These are phyloP conservation scores for Yamadazyma taylorii DNA, from an alignment of 1,139 yeast genomes.

Conservation along the genomic window DNA sequence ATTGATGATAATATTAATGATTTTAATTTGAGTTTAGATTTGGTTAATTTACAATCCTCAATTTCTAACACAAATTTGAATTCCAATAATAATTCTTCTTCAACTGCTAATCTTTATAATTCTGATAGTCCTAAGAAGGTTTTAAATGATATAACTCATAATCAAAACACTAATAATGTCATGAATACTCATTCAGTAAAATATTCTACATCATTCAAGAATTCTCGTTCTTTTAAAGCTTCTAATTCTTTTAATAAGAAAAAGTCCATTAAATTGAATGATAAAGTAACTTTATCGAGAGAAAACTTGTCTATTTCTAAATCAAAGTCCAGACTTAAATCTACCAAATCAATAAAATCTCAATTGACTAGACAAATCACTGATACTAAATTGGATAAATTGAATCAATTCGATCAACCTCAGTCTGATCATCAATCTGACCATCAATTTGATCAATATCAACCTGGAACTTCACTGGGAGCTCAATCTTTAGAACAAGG, in stretches of 20 bases:
- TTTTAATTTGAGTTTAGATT: slow-evolving; percentile 5
- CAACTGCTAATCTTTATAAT: slow-evolving; percentile 43
- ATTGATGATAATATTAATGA: slow-evolving; percentile 25
- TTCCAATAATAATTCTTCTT: slow-evolving; percentile 15
- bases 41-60: slow-evolving; percentile 2
- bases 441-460: no score
- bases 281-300: slow-evolving; percentile 27
- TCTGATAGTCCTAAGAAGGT: slow-evolving; percentile 10
- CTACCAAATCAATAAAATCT: slow-evolving; percentile 8
- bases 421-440: no score
- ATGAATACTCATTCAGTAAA: slow-evolving; percentile 21
- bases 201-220: slow-evolving; percentile 31
- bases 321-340: slow-evolving; percentile 17
- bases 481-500: no score
- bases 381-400: slow-evolving; percentile 17
- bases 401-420: slow-evolving; percentile 9
- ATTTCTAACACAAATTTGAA: slow-evolving; percentile 24
- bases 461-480: no score
- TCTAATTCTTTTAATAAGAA: slow-evolving; percentile 43
- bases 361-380: slow-evolving; percentile 25
- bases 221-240: slow-evolving; percentile 29
- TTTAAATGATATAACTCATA: slow-evolving; percentile 10
- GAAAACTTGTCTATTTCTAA: slow-evolving; percentile 15
- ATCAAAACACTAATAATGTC: slow-evolving; percentile 29
- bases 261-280: slow-evolving; percentile 27